Evolutionary conservation across 257 asterid genomes (phyloP).

Genomic region (Paraleonurus japonicus): DNA sequence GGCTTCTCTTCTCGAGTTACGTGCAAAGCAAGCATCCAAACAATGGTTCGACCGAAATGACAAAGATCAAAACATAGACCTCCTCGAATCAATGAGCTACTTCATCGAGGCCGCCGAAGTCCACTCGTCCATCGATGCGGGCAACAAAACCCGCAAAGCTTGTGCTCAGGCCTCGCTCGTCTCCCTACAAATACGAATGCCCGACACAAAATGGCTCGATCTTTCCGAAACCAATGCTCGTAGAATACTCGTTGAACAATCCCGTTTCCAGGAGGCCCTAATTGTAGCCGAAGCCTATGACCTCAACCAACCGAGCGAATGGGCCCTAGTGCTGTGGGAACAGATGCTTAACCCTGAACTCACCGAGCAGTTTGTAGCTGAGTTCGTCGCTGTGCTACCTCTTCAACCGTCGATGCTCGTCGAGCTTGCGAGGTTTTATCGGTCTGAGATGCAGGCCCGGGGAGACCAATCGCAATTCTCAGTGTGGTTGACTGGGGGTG

Average conservation of each 20-base stretch:
- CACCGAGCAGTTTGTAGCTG: conserved; percentile 84
- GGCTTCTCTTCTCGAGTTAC: conserved; percentile 78
- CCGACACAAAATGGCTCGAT: conserved; percentile 79
- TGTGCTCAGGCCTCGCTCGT: conserved; percentile 97
- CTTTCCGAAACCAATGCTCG: conserved; percentile 94
- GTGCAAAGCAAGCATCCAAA: conserved; percentile 65
- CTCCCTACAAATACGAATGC: conserved; percentile 96
- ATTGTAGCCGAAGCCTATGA: conserved; percentile 96
- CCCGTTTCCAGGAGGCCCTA: conserved; percentile 91
- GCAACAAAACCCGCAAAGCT: conserved; percentile 75
- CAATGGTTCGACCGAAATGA: conserved; percentile 75
- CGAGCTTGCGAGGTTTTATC: conserved; percentile 88
- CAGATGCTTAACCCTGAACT: conserved; percentile 96
- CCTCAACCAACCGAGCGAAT: conserved; percentile 93
- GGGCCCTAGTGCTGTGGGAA: conserved; percentile 99
- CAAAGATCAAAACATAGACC: conserved; percentile 84
- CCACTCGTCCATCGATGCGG: conserved; percentile 94
- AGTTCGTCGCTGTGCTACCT: conserved; percentile 90
- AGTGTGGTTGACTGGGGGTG: conserved; percentile 93
- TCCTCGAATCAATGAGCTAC: conserved; percentile 82
- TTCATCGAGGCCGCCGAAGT: conserved; percentile 92
- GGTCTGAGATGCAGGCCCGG: conserved; percentile 91
- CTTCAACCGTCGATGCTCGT: conserved; percentile 90
- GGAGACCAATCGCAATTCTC: conserved; percentile 96
- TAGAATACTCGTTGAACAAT: conserved; percentile 77